Base-by-base conservation (phyloP, 2,329 filamentous ascomycete species). In the Nemania sp. region DNA sequence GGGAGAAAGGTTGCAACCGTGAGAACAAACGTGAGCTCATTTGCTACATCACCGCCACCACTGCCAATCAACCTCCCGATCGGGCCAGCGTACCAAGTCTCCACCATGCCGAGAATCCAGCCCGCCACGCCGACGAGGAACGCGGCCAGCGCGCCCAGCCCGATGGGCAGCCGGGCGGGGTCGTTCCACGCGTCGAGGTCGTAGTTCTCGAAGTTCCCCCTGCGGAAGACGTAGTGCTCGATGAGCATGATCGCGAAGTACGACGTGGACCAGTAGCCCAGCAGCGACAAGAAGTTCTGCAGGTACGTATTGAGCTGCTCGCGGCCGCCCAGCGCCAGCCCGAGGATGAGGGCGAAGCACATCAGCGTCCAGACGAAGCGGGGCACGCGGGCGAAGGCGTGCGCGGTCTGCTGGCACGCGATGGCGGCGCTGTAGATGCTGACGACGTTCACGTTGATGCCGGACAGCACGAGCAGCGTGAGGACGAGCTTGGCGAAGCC, bases 61-160 rank as follows among this genome's bases (percentile, higher is more conserved):
- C 71, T 69, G 4, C 80, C 79, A 60, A 83, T 81, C 63, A 74
- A 68, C 42, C 67, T 71, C 1, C 77, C 80, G 51, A 83, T 64
- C 2, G 75, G 73, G 0, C 81, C 82, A 20, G 81, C 73, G 65
- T 80, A 84, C 79, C 81, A 85, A 0, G 81, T 84, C 73, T 85
- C 80, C 48, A 78, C 78, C 84, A 87, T 87, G 1, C 84, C 85
- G 68, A 87, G 74, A 20, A 83, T 75, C 78, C 80, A 7, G 45
- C 54, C 64, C 5, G 74, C 77, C 7, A 79, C 71, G 1, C 80
- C 80, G 1, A 77, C 69, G 0, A 76, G 68, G 63, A 83, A 83
- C 0, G 81, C 79, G 3, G 73, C 59, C 0, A 76, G 66, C 2
- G 77, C 81, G 2, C 72, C 81, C 39, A 77, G 68, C 6, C 80